These are phyloP conservation scores for Mortierella claussenii DNA, from an alignment of 192 early-diverging fungal genomes.

Conservation along the genomic window DNA sequence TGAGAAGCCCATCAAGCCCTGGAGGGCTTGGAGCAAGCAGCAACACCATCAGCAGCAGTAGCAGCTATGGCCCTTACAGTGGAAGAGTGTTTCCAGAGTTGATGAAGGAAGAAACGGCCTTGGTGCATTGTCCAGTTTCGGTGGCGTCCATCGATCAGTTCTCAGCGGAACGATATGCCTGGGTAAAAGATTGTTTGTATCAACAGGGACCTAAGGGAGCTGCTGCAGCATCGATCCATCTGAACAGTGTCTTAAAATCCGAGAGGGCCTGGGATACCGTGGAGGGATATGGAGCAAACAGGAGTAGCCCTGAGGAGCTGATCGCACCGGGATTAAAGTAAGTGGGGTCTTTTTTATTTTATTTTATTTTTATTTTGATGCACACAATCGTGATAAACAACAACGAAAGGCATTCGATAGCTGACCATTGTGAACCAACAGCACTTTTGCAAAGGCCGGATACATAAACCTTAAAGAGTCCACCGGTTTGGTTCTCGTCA, in stretches of 20 bases:
- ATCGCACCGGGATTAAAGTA: background rate
- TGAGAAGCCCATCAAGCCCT: conserved; percentile 15
- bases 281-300: conserved; percentile 2
- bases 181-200: conserved; percentile 30
- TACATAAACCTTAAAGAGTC: conserved; percentile 43
- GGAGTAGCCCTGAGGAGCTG: background rate
- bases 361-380: conserved; percentile 1
- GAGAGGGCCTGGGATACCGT: conserved; percentile 25
- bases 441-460: conserved; percentile 24
- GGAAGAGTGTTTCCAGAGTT: background rate
- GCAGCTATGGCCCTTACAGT: background rate
- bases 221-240: background rate
- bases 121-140: conserved; percentile 43
- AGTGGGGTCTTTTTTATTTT: background rate
- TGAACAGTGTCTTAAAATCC: conserved; percentile 9
- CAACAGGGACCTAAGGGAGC: background rate
- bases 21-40: conserved; percentile 7
- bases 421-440: background rate
- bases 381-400: too few relatives aligned
- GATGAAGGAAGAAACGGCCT: conserved; percentile 18
- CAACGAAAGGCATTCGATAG: too few relatives aligned
- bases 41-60: background rate
- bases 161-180: conserved; percentile 25
- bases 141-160: conserved; percentile 37
- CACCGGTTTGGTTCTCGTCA: conserved; percentile 39